These are phyloP conservation scores for Phytophthora multivora DNA, from an alignment of 352 stramenopile species.

Conservation along the genomic window DNA sequence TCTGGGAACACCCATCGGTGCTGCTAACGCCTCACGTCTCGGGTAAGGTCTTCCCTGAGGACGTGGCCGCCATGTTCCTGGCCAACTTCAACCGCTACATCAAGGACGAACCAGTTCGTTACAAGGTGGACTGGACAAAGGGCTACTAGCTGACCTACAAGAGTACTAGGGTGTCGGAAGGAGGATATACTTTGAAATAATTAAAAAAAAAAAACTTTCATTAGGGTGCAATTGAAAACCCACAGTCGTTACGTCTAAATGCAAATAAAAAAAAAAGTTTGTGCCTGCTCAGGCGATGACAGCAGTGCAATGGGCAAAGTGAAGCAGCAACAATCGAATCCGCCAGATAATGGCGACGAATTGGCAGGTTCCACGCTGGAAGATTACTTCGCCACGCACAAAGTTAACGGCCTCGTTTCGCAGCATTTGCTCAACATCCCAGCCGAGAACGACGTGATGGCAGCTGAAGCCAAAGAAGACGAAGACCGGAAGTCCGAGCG, in stretches of 20 bases:
- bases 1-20: constrained; percentile 72
- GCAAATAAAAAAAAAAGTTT: not conserved
- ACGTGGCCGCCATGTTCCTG: constrained; percentile 81
- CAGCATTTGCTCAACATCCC: constrained; percentile 64
- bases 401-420: constrained; percentile 42
- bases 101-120: constrained; percentile 40
- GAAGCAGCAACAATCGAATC: constrained; percentile 27
- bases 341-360: constrained; percentile 5
- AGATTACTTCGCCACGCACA: constrained; percentile 40
- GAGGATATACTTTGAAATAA: no score
- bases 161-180: no score
- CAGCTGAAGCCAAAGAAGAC: constrained; percentile 29
- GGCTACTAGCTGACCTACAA: constrained; percentile 43
- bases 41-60: constrained; percentile 70
- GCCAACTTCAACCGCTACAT: constrained; percentile 62
- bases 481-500: not conserved
- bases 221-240: no score
- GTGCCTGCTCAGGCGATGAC: constrained; percentile 1
- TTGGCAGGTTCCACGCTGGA: constrained; percentile 37
- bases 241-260: constrained; percentile 19
- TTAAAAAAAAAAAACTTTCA: no score
- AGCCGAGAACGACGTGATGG: constrained; percentile 57
- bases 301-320: constrained; percentile 25
- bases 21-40: constrained; percentile 84
- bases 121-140: constrained; percentile 52